Conservation (phyloP, 805 yeast genomes). For the Citeromyces nyonsensis region DNA sequence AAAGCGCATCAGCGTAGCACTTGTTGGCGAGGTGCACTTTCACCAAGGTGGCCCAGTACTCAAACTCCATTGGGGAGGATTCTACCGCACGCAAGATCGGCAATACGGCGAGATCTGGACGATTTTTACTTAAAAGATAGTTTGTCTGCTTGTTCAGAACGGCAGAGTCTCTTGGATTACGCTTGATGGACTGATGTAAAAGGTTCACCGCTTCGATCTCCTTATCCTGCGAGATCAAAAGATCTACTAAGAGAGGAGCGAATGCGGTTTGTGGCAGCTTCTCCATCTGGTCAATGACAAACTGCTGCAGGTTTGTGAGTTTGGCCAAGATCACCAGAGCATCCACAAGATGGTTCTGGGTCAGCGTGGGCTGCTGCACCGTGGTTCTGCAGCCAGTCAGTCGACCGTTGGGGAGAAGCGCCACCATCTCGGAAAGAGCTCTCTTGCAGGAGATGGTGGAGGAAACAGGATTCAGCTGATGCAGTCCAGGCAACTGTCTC, state of each 20-base stretch:
- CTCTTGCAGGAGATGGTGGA: slow-evolving; percentile 18
- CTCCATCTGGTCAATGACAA: slow-evolving; percentile 22
- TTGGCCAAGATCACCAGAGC: slow-evolving; percentile 24
- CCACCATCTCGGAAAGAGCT: slow-evolving; percentile 20
- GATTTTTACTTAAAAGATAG: slow-evolving; percentile 37
- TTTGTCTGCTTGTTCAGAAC: slow-evolving; percentile 47
- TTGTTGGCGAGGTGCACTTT: slow-evolving; percentile 39
- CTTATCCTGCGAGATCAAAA: slow-evolving; percentile 22
- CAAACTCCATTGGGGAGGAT: slow-evolving; percentile 64
- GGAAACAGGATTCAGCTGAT: slow-evolving; percentile 27
- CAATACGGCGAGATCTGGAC: slow-evolving; percentile 38
- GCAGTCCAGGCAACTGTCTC: slow-evolving; percentile 42
- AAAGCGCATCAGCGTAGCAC: slow-evolving; percentile 43
- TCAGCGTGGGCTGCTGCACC: slow-evolving; percentile 15
- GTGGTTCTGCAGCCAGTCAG: slow-evolving; percentile 24
- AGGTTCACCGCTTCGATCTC: slow-evolving; percentile 30
- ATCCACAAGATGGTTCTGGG: slow-evolving; percentile 39
- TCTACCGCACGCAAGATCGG: slow-evolving; percentile 46
- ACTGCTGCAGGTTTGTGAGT: slow-evolving; percentile 19
- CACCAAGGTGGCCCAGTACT: slow-evolving; percentile 54
- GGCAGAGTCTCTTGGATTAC: slow-evolving; percentile 38
- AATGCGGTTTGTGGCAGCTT: slow-evolving; percentile 6
- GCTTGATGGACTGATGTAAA: slow-evolving; percentile 21
- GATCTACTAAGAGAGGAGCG: slow-evolving; percentile 22
- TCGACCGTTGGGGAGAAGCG: slow-evolving; percentile 28